Evolutionary conservation across 306 rosid species (phyloP), one percentile per base, ranked within the genome.

Genomic region (Medicago lupulina): DNA sequence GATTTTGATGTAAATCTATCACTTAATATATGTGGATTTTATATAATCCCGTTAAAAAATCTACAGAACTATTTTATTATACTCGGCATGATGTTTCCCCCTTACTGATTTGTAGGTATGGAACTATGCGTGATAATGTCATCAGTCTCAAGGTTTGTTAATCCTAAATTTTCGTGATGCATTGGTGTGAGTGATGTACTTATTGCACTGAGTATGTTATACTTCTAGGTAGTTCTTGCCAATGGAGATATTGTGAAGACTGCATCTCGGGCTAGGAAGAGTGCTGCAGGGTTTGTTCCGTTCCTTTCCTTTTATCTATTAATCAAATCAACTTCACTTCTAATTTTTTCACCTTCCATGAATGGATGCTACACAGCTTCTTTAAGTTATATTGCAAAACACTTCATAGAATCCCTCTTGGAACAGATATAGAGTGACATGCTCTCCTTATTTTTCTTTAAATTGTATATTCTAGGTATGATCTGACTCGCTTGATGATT

Each of bases 81-180:
- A 19, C 71, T 76, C 68, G 57, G 71, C 61, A 31, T 89, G 64
- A 80, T 71, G 18, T 62, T 86, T 77, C 77, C 34, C 84, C 86
- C 39, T 65, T 88, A 68, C 83, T 85, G 80, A 81, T 84, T 55
- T 87, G 88, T 80, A 95, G 98, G 92, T 95, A 92, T 67, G 97
- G 98, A 80, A 95, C 98, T 67, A 95, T 95, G 98, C 97, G 98
- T 54, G 98, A 92, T 71, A 95, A 95, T 75, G 98, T 90, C 86
- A 89, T 92, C 83, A 86, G 80, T 82, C 92, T 95, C 73, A 91
- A 89, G 93, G 97, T 91, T 74, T 81, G 94, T 59, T 41, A 38
- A 47, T 74, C 23, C 44, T 64, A 74, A 60, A 18, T 63, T 50
- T 53, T 65, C 62, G 79, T 72, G 39, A 53, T 69, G 53, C 61